Base-by-base conservation (phyloP, 106 monocot genomes). In the Dactylorhiza incarnata region DNA sequence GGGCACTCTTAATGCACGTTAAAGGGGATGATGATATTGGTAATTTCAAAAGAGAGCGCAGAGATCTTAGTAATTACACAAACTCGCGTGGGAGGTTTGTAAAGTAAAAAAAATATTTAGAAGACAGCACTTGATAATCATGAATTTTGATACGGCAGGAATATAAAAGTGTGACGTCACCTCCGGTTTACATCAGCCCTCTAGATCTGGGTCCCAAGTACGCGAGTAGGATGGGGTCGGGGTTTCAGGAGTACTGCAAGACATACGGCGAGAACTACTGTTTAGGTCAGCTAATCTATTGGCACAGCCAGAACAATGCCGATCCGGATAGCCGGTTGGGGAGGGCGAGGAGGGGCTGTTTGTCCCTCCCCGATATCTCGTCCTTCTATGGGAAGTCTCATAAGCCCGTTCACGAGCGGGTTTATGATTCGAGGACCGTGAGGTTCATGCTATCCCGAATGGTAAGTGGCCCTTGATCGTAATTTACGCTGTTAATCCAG, bases 181-280 rank as follows among this genome's bases (percentile, higher is more conserved):
- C 89, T 17, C 93, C 97, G 48, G 93, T 97, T 67, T 91, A 91
- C 83, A 97, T 97, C 67, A 97, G 94, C 74, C 89, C 94, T 46
- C 89, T 97, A 29, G 97, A 97, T 74, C 78, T 97, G 65, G 97
- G 97, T 63, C 97, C 97, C 20, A 97, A 94, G 62, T 97, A 89
- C 76, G 84, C 75, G 14, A 87, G 94, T 49, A 94, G 86, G 81
- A 87, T 91, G 84, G 93, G 89, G 1, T 78, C 97, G 16, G 90
- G 92, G 13, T 90, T 95, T 78, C 82, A 90, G 26, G 95, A 93
- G 75, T 97, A 94, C 71, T 87, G 89, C 84, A 97, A 97, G 76
- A 84, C 80, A n/a, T 97, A 97, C 66, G 82, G 84, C 26, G 83
- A 89, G 72, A 93, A 89, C 54, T 97, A 97, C 71, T 94, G 93